These are phyloP conservation scores for Saturnispora hagleri DNA, from an alignment of 805 yeast species.

Conservation along the genomic window DNA sequence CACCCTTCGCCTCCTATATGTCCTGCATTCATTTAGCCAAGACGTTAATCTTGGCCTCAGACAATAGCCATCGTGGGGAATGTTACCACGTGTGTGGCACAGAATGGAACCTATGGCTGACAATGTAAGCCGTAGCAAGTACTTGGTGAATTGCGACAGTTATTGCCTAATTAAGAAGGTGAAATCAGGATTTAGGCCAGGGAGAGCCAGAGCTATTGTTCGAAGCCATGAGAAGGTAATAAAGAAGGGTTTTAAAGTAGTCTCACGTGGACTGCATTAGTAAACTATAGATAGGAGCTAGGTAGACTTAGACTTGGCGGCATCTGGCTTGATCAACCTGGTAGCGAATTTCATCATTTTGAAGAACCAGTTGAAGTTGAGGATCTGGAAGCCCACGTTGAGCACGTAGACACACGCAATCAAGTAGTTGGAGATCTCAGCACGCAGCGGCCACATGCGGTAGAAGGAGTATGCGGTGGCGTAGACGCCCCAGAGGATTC, in stretches of 20 bases:
- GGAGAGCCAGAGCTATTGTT: not conserved
- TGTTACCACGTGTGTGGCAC: not conserved
- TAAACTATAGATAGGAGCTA: not conserved
- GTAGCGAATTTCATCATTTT: slow-evolving; percentile 72
- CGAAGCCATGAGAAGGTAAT: not conserved
- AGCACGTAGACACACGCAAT: slow-evolving; percentile 43
- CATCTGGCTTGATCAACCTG: not conserved
- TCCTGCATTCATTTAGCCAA: not conserved
- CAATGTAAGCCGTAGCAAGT: not conserved
- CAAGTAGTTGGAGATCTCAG: slow-evolving; percentile 35
- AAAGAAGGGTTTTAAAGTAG: not conserved
- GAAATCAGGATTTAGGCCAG: not conserved
- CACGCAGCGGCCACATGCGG: slow-evolving; percentile 32
- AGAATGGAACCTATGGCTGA: not conserved
- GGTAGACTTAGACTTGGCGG: not conserved
- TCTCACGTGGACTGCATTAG: not conserved
- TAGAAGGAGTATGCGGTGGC: slow-evolving; percentile 54
- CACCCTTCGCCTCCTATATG: not conserved
- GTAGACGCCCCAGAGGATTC: slow-evolving; percentile 82
- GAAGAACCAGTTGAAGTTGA: slow-evolving; percentile 80
- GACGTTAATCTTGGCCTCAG: not conserved
- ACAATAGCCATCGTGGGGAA: not conserved
- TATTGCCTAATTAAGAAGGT: not conserved
- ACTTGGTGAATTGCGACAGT: too few species aligned
- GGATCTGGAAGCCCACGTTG: slow-evolving; percentile 52